Base-by-base conservation (phyloP, 2,329 filamentous ascomycete species). In the Lachnellula arida region DNA sequence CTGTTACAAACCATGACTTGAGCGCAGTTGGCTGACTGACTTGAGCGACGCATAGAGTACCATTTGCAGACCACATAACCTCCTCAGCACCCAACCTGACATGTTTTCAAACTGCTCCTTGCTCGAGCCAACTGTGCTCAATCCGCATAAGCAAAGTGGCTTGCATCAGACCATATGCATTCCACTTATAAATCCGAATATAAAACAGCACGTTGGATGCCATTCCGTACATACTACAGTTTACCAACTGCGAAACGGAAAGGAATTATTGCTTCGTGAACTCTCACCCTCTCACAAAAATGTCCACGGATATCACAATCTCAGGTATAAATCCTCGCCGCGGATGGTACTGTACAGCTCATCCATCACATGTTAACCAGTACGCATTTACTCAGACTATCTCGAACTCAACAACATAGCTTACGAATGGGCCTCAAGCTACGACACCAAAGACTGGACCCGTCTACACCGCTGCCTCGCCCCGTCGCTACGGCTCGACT, bases 371-470 rank as follows among this genome's bases (percentile, higher is more conserved):
- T 37, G 15, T 37, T 37, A 15, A 37, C 15, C 9, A 5, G 35
- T 37, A 15, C 15, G 35, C 22, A 22, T 22, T 22, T 22, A 37
- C 15, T 37, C 15, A 37, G 35, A 37, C 35, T 37, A 37, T 37
- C 35, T 37, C 15, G 35, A 37, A 11, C 9, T 37, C 35, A 11
- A 15, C 35, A 37, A 37, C 35, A 37, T 37, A 11, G 35, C 35
- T 65, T 84, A 79, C 69, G 81, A 84, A 67, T 86, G 82, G 82
- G 81, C 81, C 54, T 81, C 84, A 68, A 81, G 78, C 74, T 85
- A 85, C 71, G 82, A 85, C 69, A 77, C 77, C 71, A 86, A 86
- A 72, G 81, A 86, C 72, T 86, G 83, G 82, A 74, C 76, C 14
- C 78, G 81, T 51, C 76, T 86, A 28, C 67, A 74, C 62, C 80